Percentiles rank a stretch among this genome's conserved stretches.
Evolutionary conservation across 1,284 basidiomycete species (phyloP).

Genomic region (Bjerkandera adusta): DNA sequence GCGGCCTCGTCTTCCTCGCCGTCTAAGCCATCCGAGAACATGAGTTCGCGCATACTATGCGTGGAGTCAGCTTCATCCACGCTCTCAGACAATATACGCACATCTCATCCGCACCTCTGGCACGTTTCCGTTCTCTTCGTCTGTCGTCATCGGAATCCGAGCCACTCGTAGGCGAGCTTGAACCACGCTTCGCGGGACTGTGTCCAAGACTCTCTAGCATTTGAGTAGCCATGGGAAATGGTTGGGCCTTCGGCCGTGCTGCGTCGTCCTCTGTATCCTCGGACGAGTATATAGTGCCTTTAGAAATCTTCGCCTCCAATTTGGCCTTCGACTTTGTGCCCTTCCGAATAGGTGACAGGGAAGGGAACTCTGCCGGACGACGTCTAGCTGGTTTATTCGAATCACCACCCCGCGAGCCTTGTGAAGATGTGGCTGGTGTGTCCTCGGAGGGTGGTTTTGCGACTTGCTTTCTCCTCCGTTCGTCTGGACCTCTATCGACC

Average conservation of each 20-base stretch:
- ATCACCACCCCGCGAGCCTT: background rate
- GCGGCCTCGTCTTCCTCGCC: conserved; percentile 25
- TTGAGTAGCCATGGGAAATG: conserved; percentile 53
- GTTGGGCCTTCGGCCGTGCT: conserved; percentile 24
- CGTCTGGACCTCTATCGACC: background rate
- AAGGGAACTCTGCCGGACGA: conserved; percentile 6
- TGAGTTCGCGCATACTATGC: conserved; percentile 18
- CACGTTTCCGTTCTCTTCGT: conserved; percentile 34
- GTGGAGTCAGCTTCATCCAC: conserved; percentile 2
- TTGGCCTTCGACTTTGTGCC: background rate
- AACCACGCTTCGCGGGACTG: conserved; percentile 33
- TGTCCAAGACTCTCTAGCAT: conserved; percentile 35
- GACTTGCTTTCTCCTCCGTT: too few relatives aligned
- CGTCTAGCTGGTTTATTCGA: background rate
- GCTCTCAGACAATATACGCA: conserved; percentile 19
- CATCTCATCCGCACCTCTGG: conserved; percentile 25
- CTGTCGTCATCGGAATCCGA: conserved; percentile 29
- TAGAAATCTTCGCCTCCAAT: conserved; percentile 13
- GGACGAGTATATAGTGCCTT: conserved; percentile 14
- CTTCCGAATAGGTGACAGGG: conserved; percentile 10
- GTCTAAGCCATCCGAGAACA: conserved; percentile 22
- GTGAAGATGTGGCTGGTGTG: background rate
- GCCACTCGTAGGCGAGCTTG: too few relatives aligned
- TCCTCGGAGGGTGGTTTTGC: background rate
- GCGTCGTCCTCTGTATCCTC: conserved; percentile 16